Evolutionary conservation across 257 asterid species (phyloP).

Genomic region (Hygrophila difformis): DNA sequence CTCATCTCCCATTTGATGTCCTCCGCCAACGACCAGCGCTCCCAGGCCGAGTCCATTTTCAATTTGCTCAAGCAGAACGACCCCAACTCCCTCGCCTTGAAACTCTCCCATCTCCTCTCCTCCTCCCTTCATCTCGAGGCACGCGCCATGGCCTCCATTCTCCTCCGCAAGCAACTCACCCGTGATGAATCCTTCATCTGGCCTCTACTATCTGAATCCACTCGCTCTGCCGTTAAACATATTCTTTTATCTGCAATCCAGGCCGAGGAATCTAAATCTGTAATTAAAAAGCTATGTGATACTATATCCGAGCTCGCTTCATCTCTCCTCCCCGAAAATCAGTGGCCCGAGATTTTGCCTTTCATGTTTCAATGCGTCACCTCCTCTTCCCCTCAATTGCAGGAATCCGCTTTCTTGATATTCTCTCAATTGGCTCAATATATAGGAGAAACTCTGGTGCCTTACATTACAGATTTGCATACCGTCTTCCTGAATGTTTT

Average conservation of each 20-base stretch:
- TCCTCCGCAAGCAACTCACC: slow-evolving; percentile 82
- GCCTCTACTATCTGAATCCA: slow-evolving; percentile 50
- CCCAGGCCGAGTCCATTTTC: slow-evolving; percentile 84
- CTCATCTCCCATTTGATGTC: slow-evolving; percentile 82
- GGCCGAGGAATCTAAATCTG: slow-evolving; percentile 55
- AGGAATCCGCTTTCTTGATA: slow-evolving; percentile 74
- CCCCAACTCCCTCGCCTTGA: slow-evolving; percentile 67
- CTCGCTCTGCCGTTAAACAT: slow-evolving; percentile 54
- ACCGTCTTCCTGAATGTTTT: slow-evolving; percentile 58
- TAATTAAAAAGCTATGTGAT: slow-evolving; percentile 70
- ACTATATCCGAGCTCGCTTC: slow-evolving; percentile 90
- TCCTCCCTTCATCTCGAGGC: slow-evolving; percentile 48
- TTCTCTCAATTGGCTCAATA: slow-evolving; percentile 80
- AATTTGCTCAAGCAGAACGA: slow-evolving; percentile 73
- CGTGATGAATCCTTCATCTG: slow-evolving; percentile 70
- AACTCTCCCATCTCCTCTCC: slow-evolving; percentile 59
- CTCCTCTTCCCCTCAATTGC: slow-evolving; percentile 49
- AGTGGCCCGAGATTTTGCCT: slow-evolving; percentile 87
- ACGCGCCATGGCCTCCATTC: slow-evolving; percentile 79
- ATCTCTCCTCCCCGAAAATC: slow-evolving; percentile 64
- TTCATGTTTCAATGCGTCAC: slow-evolving; percentile 93
- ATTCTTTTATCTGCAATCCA: slow-evolving; percentile 51
- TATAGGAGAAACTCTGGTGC: slow-evolving; percentile 64
- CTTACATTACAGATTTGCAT: slow-evolving; percentile 72
- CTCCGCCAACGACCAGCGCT: slow-evolving; percentile 70